These are phyloP conservation scores for Colletotrichum sp. DNA, from an alignment of 2,329 filamentous ascomycete genomes.

Conservation along the genomic window DNA sequence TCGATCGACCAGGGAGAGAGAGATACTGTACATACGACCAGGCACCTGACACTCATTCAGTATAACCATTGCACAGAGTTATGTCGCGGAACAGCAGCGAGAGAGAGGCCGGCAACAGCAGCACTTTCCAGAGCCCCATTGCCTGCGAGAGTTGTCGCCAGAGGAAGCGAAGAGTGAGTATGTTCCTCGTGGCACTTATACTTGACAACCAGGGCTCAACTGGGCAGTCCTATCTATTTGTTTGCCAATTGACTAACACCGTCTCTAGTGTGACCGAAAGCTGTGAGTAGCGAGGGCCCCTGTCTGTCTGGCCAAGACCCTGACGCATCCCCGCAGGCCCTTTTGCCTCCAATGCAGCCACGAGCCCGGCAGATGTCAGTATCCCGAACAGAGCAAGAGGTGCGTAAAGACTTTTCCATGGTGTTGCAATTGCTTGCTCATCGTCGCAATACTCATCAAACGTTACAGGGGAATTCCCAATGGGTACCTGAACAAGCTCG, in stretches of 20 bases:
- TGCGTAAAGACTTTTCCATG: background rate
- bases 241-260: background rate
- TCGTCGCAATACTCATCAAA: background rate
- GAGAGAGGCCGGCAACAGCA: background rate
- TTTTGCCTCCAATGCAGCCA: slow-evolving; percentile 33
- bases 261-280: slow-evolving; percentile 17
- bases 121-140: slow-evolving; percentile 30
- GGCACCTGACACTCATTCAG: background rate
- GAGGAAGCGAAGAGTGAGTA: slow-evolving; percentile 34
- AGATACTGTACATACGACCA: background rate
- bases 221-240: background rate
- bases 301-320: background rate
- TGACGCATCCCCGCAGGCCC: slow-evolving; percentile 25
- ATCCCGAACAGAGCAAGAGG: slow-evolving; percentile 38
- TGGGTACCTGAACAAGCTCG: slow-evolving; percentile 43
- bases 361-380: slow-evolving; percentile 33
- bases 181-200: background rate
- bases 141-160: slow-evolving; percentile 37
- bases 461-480: slow-evolving; percentile 35
- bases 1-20: background rate
- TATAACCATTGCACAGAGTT: background rate
- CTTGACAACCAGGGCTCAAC: background rate
- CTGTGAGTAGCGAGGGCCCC: slow-evolving; percentile 3
- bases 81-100: slow-evolving; percentile 3
- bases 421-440: background rate